Conservation (phyloP, 257 asterid species). For the Ilex asprella region DNA sequence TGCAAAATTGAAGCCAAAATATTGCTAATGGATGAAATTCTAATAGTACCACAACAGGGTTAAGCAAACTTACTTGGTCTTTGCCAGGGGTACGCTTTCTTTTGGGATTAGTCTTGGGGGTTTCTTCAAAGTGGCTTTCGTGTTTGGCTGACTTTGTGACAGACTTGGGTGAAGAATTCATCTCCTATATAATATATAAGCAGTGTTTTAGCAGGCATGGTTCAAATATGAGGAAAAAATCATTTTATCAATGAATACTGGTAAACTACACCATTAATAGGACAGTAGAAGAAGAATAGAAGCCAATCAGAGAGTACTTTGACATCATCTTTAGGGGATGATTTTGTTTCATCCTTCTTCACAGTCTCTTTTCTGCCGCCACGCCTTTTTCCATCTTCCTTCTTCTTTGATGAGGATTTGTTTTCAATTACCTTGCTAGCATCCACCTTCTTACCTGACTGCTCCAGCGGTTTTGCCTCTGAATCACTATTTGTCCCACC, state of each 20-base stretch:
- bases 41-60: conserved; percentile 1
- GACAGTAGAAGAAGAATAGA: not conserved
- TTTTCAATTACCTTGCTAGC: conserved; percentile 19
- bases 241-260: conserved; percentile 10
- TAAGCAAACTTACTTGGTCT: conserved; percentile 38
- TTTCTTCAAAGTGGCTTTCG: conserved; percentile 46
- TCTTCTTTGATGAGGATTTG: conserved; percentile 34
- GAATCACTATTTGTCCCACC: conserved; percentile 46
- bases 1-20: too few species aligned
- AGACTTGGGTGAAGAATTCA: conserved; percentile 36
- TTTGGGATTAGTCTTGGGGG: conserved; percentile 42
- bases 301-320: conserved; percentile 28
- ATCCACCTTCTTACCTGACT: conserved; percentile 14
- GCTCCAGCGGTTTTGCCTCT: conserved; percentile 18
- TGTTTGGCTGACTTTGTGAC: conserved; percentile 38
- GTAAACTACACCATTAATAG: conserved; percentile 11
- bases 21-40: not conserved
- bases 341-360: conserved; percentile 35
- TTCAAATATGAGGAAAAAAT: conserved; percentile 1
- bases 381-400: conserved; percentile 39
- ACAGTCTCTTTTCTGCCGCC: conserved; percentile 38
- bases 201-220: too few species aligned
- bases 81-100: conserved; percentile 56
- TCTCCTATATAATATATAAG: conserved; percentile 26
- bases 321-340: conserved; percentile 36